These are phyloP conservation scores for Mallotus nudiflorus DNA, from an alignment of 345 rosid species.

Conservation along the genomic window DNA sequence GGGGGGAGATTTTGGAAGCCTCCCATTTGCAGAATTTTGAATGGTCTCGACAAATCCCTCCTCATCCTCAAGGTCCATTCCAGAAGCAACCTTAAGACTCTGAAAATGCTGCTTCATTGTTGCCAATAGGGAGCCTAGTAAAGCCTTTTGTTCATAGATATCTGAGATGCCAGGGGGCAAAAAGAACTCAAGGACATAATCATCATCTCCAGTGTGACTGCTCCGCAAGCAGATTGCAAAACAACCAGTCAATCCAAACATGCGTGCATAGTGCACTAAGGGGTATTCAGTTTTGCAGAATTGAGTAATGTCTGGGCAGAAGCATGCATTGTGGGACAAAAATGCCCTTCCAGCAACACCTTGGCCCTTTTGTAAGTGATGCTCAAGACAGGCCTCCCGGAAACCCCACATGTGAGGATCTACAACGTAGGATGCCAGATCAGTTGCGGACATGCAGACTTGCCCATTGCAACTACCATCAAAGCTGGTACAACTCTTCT, in stretches of 20 bases:
- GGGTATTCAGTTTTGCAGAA: constrained; percentile 92
- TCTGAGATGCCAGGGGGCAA: constrained; percentile 57
- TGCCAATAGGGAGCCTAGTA: constrained; percentile 64
- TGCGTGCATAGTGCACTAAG: constrained; percentile 91
- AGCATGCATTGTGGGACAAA: constrained; percentile 68
- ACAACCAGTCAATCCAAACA: constrained; percentile 74
- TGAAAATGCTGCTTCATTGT: constrained; percentile 81
- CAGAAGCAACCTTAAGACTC: constrained; percentile 78
- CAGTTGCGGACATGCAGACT: constrained; percentile 94
- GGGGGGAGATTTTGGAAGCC: constrained; percentile 38
- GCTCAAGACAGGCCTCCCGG: constrained; percentile 88
- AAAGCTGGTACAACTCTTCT: constrained; percentile 83
- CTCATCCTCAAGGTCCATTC: constrained; percentile 52
- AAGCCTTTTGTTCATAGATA: constrained; percentile 44
- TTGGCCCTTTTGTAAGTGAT: constrained; percentile 93
- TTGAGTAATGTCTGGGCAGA: constrained; percentile 65
- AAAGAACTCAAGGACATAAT: constrained; percentile 84
- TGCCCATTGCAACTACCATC: constrained; percentile 87
- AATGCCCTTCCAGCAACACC: constrained; percentile 92
- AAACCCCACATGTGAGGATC: constrained; percentile 97
- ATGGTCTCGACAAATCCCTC: constrained; percentile 62
- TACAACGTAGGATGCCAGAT: constrained; percentile 78
- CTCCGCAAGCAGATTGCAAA: constrained; percentile 84
- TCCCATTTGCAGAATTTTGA: constrained; percentile 51
- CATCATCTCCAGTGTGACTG: constrained; percentile 73